These are phyloP conservation scores for Drosera spatulata DNA, from an alignment of 179 eudicot species.

Conservation along the genomic window DNA sequence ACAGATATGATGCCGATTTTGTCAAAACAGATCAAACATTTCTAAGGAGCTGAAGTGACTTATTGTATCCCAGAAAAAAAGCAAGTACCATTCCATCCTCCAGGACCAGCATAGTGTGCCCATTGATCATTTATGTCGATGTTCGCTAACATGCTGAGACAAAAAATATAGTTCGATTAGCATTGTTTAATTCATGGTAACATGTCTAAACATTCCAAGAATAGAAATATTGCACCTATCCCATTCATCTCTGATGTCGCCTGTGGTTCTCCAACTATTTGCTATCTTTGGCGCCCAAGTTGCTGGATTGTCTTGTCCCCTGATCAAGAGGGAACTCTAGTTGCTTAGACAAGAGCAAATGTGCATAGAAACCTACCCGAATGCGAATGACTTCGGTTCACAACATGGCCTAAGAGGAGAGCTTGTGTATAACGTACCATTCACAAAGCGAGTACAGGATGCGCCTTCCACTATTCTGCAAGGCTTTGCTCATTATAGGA, in stretches of 20 bases:
- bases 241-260: not conserved
- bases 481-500: conserved; percentile 8
- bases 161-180: not conserved
- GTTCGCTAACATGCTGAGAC: conserved; percentile 37
- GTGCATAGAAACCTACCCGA: not conserved
- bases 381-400: too few relatives aligned
- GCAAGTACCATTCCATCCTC: conserved; percentile 74
- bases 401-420: not conserved
- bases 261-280: not conserved
- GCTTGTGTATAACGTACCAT: conserved; percentile 1
- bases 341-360: not conserved
- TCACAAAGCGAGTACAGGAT: conserved; percentile 9
- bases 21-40: not conserved
- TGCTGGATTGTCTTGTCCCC: not conserved
- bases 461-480: conserved; percentile 6
- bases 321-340: not conserved
- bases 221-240: too few relatives aligned
- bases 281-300: not conserved
- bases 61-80: not conserved
- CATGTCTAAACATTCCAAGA: not conserved
- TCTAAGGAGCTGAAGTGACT: not conserved
- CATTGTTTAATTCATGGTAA: not conserved
- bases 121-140: conserved; percentile 69
- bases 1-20: not conserved
- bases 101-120: conserved; percentile 70